These are phyloP conservation scores for Saposhnikovia divaricata DNA, from an alignment of 129 eudicot species.

Conservation along the genomic window DNA sequence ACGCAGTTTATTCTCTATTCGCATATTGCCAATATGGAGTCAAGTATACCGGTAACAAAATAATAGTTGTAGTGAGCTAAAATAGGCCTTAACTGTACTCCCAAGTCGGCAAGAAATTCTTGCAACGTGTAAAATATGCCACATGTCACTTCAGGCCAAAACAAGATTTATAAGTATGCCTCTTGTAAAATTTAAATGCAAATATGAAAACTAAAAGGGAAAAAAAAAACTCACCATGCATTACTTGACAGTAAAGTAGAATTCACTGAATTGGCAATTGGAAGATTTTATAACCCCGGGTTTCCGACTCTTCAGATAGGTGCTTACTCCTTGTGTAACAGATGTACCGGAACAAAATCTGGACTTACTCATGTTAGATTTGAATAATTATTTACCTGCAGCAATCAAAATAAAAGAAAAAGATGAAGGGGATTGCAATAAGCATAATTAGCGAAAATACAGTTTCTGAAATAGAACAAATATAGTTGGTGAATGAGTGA, in stretches of 20 bases:
- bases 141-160: not conserved
- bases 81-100: too few relatives aligned
- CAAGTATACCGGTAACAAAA: too few relatives aligned
- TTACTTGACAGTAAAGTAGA: constrained; percentile 68
- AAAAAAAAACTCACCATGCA: constrained; percentile 54
- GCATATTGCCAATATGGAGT: too few relatives aligned
- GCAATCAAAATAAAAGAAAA: not conserved
- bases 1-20: too few relatives aligned
- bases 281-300: not conserved
- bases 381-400: constrained; percentile 27
- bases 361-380: constrained; percentile 22
- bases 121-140: too few relatives aligned
- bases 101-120: too few relatives aligned
- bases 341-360: constrained; percentile 31
- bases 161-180: not conserved
- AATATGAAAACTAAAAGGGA: not conserved
- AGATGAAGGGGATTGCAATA: not conserved
- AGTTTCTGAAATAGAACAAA: constrained; percentile 23
- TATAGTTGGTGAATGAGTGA: constrained; percentile 8
- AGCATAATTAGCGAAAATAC: not conserved
- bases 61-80: too few relatives aligned
- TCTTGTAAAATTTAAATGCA: not conserved
- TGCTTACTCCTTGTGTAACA: not conserved
- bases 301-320: not conserved
- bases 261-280: constrained; percentile 14